These are phyloP conservation scores for Pseudogymnoascus sp. DNA, from an alignment of 2,329 filamentous ascomycete species.

Conservation along the genomic window DNA sequence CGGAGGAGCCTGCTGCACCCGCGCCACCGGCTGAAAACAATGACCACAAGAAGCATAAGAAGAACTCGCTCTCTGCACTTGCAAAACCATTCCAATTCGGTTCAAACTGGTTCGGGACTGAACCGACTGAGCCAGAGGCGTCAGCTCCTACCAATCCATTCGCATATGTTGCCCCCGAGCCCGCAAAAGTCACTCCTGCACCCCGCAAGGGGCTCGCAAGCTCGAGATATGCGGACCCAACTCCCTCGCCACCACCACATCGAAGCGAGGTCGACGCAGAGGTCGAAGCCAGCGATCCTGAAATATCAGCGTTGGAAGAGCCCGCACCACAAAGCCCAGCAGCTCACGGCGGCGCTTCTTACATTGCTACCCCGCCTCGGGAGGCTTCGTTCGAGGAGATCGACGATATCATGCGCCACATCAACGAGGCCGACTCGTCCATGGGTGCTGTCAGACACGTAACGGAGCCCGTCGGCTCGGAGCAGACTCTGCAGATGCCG, in stretches of 20 bases:
- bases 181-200: slow-evolving; percentile 12
- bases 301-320: neutral
- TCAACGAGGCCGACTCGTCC: slow-evolving; percentile 67
- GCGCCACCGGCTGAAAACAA: neutral
- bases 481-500: slow-evolving; percentile 9
- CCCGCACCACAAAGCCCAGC: neutral
- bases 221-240: neutral
- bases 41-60: slow-evolving; percentile 31
- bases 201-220: slow-evolving; percentile 2
- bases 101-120: slow-evolving; percentile 11
- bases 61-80: slow-evolving; percentile 60
- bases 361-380: neutral
- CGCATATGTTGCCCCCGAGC: neutral
- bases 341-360: neutral
- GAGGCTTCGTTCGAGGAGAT: slow-evolving; percentile 66
- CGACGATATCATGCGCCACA: slow-evolving; percentile 83
- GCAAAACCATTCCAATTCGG: slow-evolving; percentile 58
- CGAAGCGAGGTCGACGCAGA: neutral
- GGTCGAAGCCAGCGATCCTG: neutral
- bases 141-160: neutral
- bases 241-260: neutral
- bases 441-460: slow-evolving; percentile 48
- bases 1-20: slow-evolving; percentile 14
- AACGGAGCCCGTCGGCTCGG: slow-evolving; percentile 45
- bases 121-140: neutral